Conservation (phyloP, 148 eudicot species). For the Fagopyrum esculentum region DNA sequence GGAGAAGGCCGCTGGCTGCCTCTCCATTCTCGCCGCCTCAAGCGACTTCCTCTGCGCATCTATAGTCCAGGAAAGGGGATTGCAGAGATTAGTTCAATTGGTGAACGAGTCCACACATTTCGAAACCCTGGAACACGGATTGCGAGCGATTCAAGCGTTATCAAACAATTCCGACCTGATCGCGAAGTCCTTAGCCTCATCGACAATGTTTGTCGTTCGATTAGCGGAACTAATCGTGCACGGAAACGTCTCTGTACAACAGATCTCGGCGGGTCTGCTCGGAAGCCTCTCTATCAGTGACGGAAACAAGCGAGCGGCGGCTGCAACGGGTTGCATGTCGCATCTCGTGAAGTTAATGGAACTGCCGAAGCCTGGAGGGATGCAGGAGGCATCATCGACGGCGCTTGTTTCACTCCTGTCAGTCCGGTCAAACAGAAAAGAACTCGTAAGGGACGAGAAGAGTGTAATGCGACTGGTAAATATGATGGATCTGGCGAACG, state of each 20-base stretch:
- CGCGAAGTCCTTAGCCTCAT: constrained; percentile 23
- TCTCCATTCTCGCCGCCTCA: constrained; percentile 41
- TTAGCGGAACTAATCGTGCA: constrained; percentile 35
- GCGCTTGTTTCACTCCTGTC: constrained; percentile 36
- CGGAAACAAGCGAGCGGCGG: constrained; percentile 37
- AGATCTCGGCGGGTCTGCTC: constrained; percentile 32
- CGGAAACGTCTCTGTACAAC: constrained; percentile 40
- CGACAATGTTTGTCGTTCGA: constrained; percentile 29
- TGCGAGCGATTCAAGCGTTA: constrained; percentile 47
- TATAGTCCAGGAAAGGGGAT: constrained; percentile 37
- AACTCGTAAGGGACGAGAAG: constrained; percentile 53
- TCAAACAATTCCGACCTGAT: constrained; percentile 25
- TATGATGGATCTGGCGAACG: constrained; percentile 51
- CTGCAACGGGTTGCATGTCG: constrained; percentile 38
- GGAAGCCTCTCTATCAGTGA: constrained; percentile 39
- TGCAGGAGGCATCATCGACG: constrained; percentile 37
- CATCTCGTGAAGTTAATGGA: constrained; percentile 57
- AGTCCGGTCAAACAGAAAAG: constrained; percentile 47
- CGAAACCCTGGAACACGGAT: constrained; percentile 40
- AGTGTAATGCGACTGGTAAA: constrained; percentile 43
- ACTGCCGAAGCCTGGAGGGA: constrained; percentile 47
- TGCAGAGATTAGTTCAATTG: constrained; percentile 33
- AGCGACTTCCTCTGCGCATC: constrained; percentile 28
- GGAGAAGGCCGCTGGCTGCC: constrained; percentile 48
- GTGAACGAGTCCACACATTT: constrained; percentile 33